Base-by-base conservation (phyloP, 345 rosid species). In the Citrus australasica region DNA sequence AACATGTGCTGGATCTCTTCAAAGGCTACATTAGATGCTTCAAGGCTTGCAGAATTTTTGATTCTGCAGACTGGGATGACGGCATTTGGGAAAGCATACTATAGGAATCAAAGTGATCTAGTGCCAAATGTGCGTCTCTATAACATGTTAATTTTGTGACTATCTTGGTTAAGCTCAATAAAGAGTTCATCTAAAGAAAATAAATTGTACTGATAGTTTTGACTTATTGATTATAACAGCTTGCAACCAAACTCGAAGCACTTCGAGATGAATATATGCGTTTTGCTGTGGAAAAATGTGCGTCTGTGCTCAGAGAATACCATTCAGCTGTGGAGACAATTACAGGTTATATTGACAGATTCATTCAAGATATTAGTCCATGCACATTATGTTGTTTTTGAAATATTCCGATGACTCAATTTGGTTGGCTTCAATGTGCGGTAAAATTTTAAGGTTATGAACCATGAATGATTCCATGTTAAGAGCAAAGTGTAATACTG, bases 31-130 rank as follows among this genome's bases (percentile, higher is more conserved):
- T 77, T 92, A 82, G 97, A 95, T 81, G 97, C 99, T 86, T 95
- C 98, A 33, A 88, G 91, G 83, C 89, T 87, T 76, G 92, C 98
- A 8, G 98, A 95, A 70, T 84, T 86, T 85, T 83, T 95, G 84
- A 93, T 95, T 83, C 89, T 95, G 78, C 95, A 88, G 87, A 92
- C 99, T 10, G 99, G 99, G 80, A 95, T 95, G 99, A 92, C 99
- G 64, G 94, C 96, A 46, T 95, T 95, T 71, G 99, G 99, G 71
- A 93, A 93, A 84, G 93, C 94, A 62, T 92, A 87, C 87, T 95
- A 92, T 87, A 87, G 97, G 81, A 88, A 87, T 76, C 93, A 90
- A 77, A 84, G 88, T 67, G 99, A 95, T 86, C 97, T 95, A 58
- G 91, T 92, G 73, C 97, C 98, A 61, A 93, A 91, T 76, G 99